Evolutionary conservation across 306 rosid genomes (phyloP).

Genomic region (Malus domestica): ASM211411v1 NC_041799.1:31234001-31234500

Average conservation of each 20-base stretch:
- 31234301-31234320: not conserved
- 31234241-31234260: conserved; percentile 1
- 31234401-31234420: not conserved
- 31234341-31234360: not conserved
- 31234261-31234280: not conserved
- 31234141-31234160: too few species aligned
- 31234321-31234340: not conserved
- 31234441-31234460: not conserved
- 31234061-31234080: too few species aligned
- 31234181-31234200: conserved; percentile 64
- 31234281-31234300: not conserved
- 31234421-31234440: not conserved
- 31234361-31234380: not conserved
- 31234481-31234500: not conserved
- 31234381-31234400: not conserved
- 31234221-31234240: conserved; percentile 53
- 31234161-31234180: conserved; percentile 64
- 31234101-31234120: too few species aligned
- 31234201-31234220: conserved; percentile 78
- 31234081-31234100: too few species aligned
- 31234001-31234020: too few species aligned
- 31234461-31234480: not conserved
- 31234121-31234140: too few species aligned
- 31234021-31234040: too few species aligned
- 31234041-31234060: too few species aligned